Evolutionary conservation across 257 asterid species (phyloP), one percentile per base, ranked within the genome.

Genomic region (Capsicum pubescens): DNA sequence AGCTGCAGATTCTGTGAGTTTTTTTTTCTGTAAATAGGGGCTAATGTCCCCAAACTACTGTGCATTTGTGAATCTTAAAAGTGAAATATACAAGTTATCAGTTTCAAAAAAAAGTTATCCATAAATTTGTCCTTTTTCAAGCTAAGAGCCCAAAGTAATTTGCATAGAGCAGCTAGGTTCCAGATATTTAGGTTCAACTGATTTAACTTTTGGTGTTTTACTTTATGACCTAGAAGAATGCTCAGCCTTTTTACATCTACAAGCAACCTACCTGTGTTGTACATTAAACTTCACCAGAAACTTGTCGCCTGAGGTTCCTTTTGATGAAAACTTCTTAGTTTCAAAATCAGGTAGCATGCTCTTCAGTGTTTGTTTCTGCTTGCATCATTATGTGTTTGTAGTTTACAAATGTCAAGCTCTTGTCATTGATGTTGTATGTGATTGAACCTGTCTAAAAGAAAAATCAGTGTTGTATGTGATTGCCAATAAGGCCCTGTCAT

Each of bases 341-440:
- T 19, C 36, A 44, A 70, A 42, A 19, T 71, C 79, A 44, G 2
- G 15, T 16, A 55, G 35, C 78, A 69, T 69, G 55, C 42, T 69
- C 57, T 44, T 70, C 79, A 5, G 9, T 7, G 1, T 70, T 6
- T 11, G 1, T 46, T 48, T 72, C 11, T 46, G n/a, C 42, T 46
- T 72, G 59, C n/a, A 19, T 72, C 12, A 46, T n/a, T 71, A 71
- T 46, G 17, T 46, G 39, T 71, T 71, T 11, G 17, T 71, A n/a
- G 79, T 44, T 46, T 46, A 71, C 39, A 71, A n/a, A 71, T 71
- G 80, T 19, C 42, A 72, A 70, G 79, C 9, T 71, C 58, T 11
- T 72, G 59, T 48, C n/a, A 72, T 72, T 59, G 19, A 7, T 46
- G 17, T 71, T 71, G 17, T 14, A 36, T 15, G 76, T 64, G 13